Evolutionary conservation across 768 basidiomycete species (phyloP).

Genomic region (Heimioporus sp.): DNA sequence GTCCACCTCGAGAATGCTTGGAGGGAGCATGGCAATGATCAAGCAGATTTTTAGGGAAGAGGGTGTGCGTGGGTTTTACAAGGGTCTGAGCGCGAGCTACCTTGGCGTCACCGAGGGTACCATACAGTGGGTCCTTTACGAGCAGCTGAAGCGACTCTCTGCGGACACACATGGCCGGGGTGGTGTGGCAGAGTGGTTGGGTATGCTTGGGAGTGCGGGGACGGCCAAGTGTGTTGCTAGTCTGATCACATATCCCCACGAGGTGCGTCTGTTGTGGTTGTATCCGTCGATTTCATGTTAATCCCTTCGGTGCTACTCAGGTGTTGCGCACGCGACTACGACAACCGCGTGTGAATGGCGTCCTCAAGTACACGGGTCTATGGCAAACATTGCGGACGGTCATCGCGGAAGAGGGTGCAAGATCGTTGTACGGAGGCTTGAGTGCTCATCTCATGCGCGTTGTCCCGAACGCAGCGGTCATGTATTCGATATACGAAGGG

Average conservation of each 20-base stretch:
- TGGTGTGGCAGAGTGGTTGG: conserved; percentile 63
- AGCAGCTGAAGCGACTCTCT: conserved; percentile 78
- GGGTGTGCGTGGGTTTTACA: conserved; percentile 88
- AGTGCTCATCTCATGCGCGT: conserved; percentile 95
- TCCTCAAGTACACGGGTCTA: conserved; percentile 83
- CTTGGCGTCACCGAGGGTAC: conserved; percentile 94
- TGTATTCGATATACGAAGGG: conserved; percentile 95
- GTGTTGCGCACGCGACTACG: conserved; percentile 90
- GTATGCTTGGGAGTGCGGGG: conserved; percentile 88
- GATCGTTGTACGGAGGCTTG: conserved; percentile 86
- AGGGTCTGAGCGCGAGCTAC: conserved; percentile 92
- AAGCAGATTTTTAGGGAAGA: conserved; percentile 75
- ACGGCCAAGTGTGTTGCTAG: conserved; percentile 92
- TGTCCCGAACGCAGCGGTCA: conserved; percentile 94
- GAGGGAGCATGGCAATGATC: conserved; percentile 61
- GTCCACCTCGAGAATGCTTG: conserved; percentile 33
- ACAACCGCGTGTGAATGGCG: conserved; percentile 79
- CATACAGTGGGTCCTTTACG: conserved; percentile 97
- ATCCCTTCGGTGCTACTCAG: conserved; percentile 35
- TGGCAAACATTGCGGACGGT: conserved; percentile 82
- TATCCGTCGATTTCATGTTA: neutral
- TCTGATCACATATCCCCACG: conserved; percentile 96
- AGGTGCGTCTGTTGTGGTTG: conserved; percentile 50
- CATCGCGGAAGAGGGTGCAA: conserved; percentile 85
- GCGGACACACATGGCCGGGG: conserved; percentile 53